These are phyloP conservation scores for Echinochloa phyllopogon DNA, from an alignment of 176 grass and related monocot species.

Conservation along the genomic window DNA sequence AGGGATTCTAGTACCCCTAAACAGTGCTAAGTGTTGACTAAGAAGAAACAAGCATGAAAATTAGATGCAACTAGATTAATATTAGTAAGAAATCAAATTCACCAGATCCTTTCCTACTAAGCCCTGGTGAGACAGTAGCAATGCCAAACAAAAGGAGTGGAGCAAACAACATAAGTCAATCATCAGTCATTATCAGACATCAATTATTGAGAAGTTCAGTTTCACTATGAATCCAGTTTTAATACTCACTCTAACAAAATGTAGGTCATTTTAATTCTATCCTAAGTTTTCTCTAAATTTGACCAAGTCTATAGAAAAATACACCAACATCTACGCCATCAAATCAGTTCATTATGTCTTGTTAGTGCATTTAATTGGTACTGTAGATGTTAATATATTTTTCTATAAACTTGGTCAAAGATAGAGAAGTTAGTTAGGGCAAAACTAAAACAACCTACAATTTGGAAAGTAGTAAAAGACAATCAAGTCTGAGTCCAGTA, in stretches of 20 bases:
- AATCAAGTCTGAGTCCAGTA: neutral
- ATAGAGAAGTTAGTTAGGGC: neutral
- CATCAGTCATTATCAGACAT: neutral
- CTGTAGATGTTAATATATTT: neutral
- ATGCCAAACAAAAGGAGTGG: neutral
- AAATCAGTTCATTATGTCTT: neutral
- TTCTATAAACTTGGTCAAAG: neutral
- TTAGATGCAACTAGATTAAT: too few relatives aligned
- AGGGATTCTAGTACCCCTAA: neutral
- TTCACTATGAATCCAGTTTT: neutral
- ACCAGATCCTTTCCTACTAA: neutral
- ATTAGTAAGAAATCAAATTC: neutral
- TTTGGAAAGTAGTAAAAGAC: neutral
- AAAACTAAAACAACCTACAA: neutral
- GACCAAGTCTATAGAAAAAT: neutral
- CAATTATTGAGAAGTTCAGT: neutral
- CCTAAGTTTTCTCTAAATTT: neutral
- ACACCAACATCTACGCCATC: neutral
- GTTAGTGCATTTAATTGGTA: neutral
- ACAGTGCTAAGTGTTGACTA: neutral
- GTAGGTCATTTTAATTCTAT: neutral
- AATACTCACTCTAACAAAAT: neutral
- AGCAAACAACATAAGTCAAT: neutral
- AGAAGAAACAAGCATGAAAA: slow-evolving; percentile 3
- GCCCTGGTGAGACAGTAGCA: neutral